Conservation (phyloP, 2,329 filamentous ascomycete genomes). For the Podosphaera fusca region DNA sequence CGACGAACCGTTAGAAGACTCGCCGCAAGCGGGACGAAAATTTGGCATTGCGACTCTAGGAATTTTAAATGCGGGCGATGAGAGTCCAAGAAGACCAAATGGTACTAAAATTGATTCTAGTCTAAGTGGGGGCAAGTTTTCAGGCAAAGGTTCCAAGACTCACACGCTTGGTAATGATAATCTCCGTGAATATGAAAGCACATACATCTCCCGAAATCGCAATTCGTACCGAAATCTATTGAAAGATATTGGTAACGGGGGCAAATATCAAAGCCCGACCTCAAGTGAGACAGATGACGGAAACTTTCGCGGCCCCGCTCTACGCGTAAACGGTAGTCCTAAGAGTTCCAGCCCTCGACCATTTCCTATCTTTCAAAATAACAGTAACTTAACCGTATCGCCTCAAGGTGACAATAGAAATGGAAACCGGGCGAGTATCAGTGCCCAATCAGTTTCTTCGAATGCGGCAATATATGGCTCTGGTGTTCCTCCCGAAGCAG, state of each 20-base stretch:
- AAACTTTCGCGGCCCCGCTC: constrained; percentile 15
- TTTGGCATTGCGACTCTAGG: constrained; percentile 28
- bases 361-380: constrained; percentile 7
- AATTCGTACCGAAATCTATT: constrained; percentile 42
- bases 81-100: constrained; percentile 22
- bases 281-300: constrained; percentile 28
- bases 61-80: constrained; percentile 27
- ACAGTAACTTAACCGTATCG: constrained; percentile 32
- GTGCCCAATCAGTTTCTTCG: constrained; percentile 45
- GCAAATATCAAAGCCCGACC: constrained; percentile 51
- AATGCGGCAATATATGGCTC: constrained; percentile 39
- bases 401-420: constrained; percentile 32
- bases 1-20: constrained; percentile 37
- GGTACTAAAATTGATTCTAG: constrained; percentile 32
- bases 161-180: constrained; percentile 26
- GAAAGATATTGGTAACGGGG: constrained; percentile 37
- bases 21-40: constrained; percentile 28
- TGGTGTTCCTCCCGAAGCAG: constrained; percentile 32
- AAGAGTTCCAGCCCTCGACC: constrained; percentile 35
- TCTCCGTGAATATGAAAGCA: constrained; percentile 25
- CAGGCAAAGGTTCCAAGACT: constrained; percentile 37
- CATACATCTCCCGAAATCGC: constrained; percentile 20
- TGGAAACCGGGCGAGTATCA: constrained; percentile 43
- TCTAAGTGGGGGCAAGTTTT: constrained; percentile 31
- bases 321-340: constrained; percentile 35